Evolutionary conservation across 768 basidiomycete genomes (phyloP).

Genomic region (Boletus eberwhitei): DNA sequence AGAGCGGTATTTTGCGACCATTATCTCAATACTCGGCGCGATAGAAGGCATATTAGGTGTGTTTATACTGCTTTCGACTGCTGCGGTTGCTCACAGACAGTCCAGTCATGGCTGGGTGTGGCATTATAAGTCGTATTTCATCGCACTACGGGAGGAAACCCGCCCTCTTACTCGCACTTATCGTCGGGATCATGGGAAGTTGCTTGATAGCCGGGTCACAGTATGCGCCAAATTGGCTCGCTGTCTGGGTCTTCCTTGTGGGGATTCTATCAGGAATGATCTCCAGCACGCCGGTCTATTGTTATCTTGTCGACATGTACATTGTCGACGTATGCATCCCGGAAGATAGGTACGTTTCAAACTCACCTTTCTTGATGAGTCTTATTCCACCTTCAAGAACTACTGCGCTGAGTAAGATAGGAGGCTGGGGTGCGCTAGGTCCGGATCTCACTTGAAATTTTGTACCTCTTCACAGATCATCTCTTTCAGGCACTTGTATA

Average conservation of each 20-base stretch:
- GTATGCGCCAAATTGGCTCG: slow-evolving; percentile 10
- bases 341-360: slow-evolving; percentile 22
- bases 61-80: not conserved
- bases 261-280: slow-evolving; percentile 19
- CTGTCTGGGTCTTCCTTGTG: slow-evolving; percentile 15
- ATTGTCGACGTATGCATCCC: slow-evolving; percentile 25
- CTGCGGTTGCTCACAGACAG: not conserved
- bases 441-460: not conserved
- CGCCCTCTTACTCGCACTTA: slow-evolving; percentile 12
- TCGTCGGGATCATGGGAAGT: slow-evolving; percentile 3
- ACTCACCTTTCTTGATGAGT: not conserved
- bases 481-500: slow-evolving; percentile 19
- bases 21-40: slow-evolving; percentile 13
- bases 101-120: slow-evolving; percentile 25
- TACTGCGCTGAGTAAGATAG: slow-evolving; percentile 21
- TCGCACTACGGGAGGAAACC: slow-evolving; percentile 29
- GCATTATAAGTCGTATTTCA: slow-evolving; percentile 21
- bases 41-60: slow-evolving; percentile 21
- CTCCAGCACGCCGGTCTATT: slow-evolving; percentile 17
- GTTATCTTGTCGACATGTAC: slow-evolving; percentile 23
- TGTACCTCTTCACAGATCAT: not conserved
- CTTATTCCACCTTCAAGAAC: slow-evolving; percentile 22
- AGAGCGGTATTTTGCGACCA: slow-evolving; percentile 20
- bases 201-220: slow-evolving; percentile 19
- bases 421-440: slow-evolving; percentile 32